Base-by-base conservation (phyloP, 1,284 basidiomycete species). In the Puccinia horiana region DNA sequence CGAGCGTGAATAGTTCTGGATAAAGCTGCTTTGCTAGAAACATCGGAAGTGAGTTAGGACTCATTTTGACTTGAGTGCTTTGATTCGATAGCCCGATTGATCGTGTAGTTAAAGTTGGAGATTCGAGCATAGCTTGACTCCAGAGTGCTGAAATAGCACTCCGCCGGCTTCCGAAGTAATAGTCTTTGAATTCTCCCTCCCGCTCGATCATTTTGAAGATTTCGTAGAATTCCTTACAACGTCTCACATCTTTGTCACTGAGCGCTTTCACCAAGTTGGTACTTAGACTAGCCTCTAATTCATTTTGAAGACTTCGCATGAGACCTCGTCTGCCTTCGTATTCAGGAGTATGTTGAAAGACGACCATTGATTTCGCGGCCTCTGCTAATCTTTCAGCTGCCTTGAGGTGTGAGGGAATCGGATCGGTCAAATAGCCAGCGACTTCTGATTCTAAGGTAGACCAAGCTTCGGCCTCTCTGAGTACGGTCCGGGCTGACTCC, bases 381-480 rank as follows among this genome's bases (percentile, higher is more conserved):
- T 96, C 95, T 0, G 92, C 92, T 14, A 98, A 88, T 82, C 96
- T 89, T 84, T 93, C 92, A 26, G 94, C 95, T 0, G 96, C 96
- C 85, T 94, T 94, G 67, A 90, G 91, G 85, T 93, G 94, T 84
- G 90, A 91, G 78, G 86, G 87, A 84, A 91, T 90, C 84, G 93
- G 83, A 32, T 88, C 93, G n/a, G 90, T 88, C 54, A 98, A 89
- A 26, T 95, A 90, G 0, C 92, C 89, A 0, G 92, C 93, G 65
- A 97, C 93, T 87, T 98, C 96, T 70, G 92, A 90, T 87, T 98
- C 96, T 56, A 98, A 90, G 0, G 93, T 93, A 75, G 92, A 93
- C 96, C 96, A 98, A 83, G 92, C 93, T 88, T 97, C 93, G 32
- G 95, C 95, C 86, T 97, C 95, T 47, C 92, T 90, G 29, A 97